These are phyloP conservation scores for Gigaspora rosea DNA, from an alignment of 192 early-diverging fungal genomes.

Conservation along the genomic window DNA sequence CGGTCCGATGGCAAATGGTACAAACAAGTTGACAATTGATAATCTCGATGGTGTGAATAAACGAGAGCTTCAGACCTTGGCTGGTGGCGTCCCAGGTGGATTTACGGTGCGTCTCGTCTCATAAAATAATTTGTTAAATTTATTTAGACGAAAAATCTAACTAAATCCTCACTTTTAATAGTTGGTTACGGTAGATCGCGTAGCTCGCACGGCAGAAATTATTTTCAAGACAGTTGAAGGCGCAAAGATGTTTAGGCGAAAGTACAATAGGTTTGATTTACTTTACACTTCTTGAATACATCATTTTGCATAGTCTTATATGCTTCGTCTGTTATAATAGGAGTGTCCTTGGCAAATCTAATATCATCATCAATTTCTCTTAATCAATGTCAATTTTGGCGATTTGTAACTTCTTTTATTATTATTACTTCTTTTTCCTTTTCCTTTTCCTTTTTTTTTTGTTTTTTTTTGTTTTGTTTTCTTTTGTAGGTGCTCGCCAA, in stretches of 20 bases:
- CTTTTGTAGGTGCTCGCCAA: background rate
- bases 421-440: too few species aligned
- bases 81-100: background rate
- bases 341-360: background rate
- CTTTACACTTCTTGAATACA: background rate
- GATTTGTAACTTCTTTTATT: too few species aligned
- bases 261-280: background rate
- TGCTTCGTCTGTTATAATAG: background rate
- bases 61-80: background rate
- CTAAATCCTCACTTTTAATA: background rate
- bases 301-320: background rate
- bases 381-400: background rate
- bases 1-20: background rate
- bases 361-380: slow-evolving; percentile 6
- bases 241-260: slow-evolving; percentile 8
- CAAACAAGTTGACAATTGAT: background rate
- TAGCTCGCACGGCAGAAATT: background rate
- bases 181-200: background rate
- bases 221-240: background rate
- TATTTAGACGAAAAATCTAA: background rate
- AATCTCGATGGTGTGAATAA: slow-evolving; percentile 6
- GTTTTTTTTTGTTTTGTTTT: background rate
- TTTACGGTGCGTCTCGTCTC: background rate
- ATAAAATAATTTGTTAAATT: background rate
- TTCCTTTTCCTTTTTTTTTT: too few species aligned